These are phyloP conservation scores for Clitopilus passeckerianus DNA, from an alignment of 768 basidiomycete genomes.

Conservation along the genomic window DNA sequence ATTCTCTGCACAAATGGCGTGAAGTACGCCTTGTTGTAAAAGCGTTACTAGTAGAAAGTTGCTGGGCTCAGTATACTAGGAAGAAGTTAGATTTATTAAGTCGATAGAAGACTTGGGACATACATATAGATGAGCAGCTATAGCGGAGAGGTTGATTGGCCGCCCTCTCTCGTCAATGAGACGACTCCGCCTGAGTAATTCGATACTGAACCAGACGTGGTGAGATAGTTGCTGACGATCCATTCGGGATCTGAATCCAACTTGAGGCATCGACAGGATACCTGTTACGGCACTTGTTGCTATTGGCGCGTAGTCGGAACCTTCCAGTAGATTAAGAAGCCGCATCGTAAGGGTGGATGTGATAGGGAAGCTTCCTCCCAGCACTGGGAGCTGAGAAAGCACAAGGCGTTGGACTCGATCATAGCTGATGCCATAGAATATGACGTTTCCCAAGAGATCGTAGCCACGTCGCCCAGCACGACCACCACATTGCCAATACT, in stretches of 20 bases:
- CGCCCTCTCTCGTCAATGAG: conserved; percentile 49
- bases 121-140: conserved; percentile 50
- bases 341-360: conserved; percentile 63
- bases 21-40: conserved; percentile 53
- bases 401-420: conserved; percentile 61
- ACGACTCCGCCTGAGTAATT: conserved; percentile 57
- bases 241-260: conserved; percentile 51
- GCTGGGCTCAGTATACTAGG: conserved; percentile 58
- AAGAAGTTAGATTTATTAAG: background rate
- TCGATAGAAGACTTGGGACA: conserved; percentile 7
- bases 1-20: conserved; percentile 44
- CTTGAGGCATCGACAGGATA: conserved; percentile 51
- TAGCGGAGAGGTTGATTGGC: conserved; percentile 51
- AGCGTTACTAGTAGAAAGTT: conserved; percentile 63
- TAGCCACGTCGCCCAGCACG: conserved; percentile 71
- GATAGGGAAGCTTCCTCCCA: conserved; percentile 61
- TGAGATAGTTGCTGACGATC: conserved; percentile 57
- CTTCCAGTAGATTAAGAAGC: conserved; percentile 60
- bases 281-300: conserved; percentile 47
- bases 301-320: conserved; percentile 44
- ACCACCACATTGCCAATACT: conserved; percentile 74
- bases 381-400: conserved; percentile 56
- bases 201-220: conserved; percentile 66
- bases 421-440: conserved; percentile 66
- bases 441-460: conserved; percentile 64